phyloP scores from a whole-genome alignment of 1,284 basidiomycete genomes.

The Cryptococcus neoformans region DNA sequence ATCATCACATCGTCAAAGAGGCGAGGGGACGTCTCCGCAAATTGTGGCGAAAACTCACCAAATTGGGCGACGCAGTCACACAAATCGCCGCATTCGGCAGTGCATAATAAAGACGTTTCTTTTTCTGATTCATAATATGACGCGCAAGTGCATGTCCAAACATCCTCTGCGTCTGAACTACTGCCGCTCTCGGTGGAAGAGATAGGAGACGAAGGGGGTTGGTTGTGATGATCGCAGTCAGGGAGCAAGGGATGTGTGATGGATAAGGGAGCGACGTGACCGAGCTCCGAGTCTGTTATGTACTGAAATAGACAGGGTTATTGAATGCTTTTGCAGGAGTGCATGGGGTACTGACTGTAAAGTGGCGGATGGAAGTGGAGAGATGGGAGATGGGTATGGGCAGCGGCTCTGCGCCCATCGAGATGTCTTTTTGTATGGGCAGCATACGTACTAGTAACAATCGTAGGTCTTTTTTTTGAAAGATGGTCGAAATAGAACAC shows the following conservation, averaged over 20 bases:
- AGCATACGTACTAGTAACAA: not conserved
- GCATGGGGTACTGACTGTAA: not conserved
- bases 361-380: not conserved
- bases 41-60: constrained; percentile 14
- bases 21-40: not conserved
- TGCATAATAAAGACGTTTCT: constrained; percentile 5
- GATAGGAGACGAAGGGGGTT: no score
- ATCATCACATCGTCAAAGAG: not conserved
- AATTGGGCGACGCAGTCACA: constrained; percentile 31
- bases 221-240: no score
- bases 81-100: constrained; percentile 10
- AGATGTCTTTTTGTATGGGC: not conserved
- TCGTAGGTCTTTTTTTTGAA: not conserved
- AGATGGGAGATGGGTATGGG: not conserved
- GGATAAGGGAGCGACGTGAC: constrained; percentile 7
- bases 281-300: constrained; percentile 19
- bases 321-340: no score
- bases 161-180: not conserved
- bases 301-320: constrained; percentile 11
- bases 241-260: no score
- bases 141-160: constrained; percentile 11
- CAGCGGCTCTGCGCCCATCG: not conserved
- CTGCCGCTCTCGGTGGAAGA: no score
- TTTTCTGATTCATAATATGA: no score
- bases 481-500: not conserved